These are phyloP conservation scores for Rosa multiflora DNA, from an alignment of 306 rosid genomes.

Conservation along the genomic window DNA sequence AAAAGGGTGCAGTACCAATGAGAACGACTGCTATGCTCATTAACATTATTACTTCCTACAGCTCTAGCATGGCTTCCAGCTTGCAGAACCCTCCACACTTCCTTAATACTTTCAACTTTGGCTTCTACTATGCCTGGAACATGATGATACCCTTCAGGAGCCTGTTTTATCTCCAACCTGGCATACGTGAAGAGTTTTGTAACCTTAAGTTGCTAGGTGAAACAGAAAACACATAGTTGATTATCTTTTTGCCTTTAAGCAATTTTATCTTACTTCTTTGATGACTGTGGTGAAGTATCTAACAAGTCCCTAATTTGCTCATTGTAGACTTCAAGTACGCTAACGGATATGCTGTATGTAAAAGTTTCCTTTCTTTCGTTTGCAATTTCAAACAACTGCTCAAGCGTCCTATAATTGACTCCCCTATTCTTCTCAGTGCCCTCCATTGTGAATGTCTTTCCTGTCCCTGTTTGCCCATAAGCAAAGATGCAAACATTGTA, in stretches of 20 bases:
- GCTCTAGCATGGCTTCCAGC: conserved; percentile 87
- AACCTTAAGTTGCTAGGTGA: background rate
- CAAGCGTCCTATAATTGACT: conserved; percentile 84
- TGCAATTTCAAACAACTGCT: conserved; percentile 63
- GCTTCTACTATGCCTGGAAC: conserved; percentile 86
- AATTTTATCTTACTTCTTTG: conserved; percentile 56
- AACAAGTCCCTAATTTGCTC: conserved; percentile 88
- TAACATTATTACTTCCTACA: conserved; percentile 79
- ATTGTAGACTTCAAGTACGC: conserved; percentile 89
- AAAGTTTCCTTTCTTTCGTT: conserved; percentile 66
- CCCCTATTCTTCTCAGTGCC: conserved; percentile 80
- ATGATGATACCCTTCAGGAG: conserved; percentile 67
- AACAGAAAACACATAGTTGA: background rate
- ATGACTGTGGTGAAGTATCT: conserved; percentile 48
- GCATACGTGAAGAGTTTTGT: background rate
- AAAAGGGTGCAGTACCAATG: conserved; percentile 54
- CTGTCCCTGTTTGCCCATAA: conserved; percentile 91
- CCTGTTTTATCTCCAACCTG: conserved; percentile 91
- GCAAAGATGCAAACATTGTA: conserved; percentile 92
- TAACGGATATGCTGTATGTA: conserved; percentile 63
- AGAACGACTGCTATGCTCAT: conserved; percentile 92
- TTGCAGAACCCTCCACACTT: conserved; percentile 73
- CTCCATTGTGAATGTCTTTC: conserved; percentile 95
- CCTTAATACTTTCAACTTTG: conserved; percentile 54
- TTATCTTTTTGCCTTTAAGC: background rate